Evolutionary conservation across 169 alveolate species (phyloP).

Genomic region (Plasmodium coatneyi): DNA sequence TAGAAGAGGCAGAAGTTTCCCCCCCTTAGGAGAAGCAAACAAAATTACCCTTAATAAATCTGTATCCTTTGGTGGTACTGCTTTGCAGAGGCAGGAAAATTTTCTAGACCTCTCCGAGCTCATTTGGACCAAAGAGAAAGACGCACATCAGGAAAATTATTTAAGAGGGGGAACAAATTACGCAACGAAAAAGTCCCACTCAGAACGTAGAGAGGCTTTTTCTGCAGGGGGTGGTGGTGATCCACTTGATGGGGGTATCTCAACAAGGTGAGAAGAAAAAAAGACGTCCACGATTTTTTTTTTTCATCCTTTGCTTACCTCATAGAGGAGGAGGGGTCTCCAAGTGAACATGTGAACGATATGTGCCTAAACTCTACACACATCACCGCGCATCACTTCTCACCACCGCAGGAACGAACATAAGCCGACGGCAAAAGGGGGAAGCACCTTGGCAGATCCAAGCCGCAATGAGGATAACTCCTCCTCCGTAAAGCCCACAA

Average conservation of each 20-base stretch:
- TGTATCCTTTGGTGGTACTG: background rate
- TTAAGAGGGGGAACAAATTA: background rate
- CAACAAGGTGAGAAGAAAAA: background rate
- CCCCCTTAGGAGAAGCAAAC: background rate
- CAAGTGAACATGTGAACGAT: background rate
- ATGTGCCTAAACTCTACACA: background rate
- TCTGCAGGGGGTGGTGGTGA: background rate
- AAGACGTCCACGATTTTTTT: background rate
- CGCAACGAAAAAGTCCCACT: background rate
- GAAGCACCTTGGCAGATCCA: background rate
- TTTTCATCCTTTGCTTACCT: background rate
- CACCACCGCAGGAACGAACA: background rate
- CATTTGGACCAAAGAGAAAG: background rate
- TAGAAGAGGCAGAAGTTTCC: background rate
- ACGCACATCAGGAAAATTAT: background rate
- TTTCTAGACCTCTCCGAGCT: background rate
- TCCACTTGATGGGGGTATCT: background rate
- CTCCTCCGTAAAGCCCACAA: background rate
- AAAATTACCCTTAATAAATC: background rate
- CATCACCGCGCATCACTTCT: background rate
- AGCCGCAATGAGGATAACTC: background rate
- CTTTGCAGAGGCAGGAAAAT: background rate
- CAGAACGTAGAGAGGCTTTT: background rate
- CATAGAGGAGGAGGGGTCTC: background rate
- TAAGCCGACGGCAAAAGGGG: background rate